Base-by-base conservation (phyloP, 768 basidiomycete genomes). In the Postia placenta region DNA sequence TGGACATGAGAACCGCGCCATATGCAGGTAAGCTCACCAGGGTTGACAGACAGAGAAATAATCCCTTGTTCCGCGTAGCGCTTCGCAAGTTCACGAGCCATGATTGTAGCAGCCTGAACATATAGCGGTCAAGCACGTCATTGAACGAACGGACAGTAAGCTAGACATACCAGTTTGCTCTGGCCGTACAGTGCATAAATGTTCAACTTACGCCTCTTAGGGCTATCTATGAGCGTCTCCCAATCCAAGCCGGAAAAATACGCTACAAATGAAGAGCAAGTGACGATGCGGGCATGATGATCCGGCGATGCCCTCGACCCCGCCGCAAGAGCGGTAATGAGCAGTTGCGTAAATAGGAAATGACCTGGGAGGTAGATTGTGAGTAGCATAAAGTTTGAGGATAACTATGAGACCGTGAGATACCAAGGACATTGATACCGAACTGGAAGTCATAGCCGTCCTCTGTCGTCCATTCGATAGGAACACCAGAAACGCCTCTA, bases 301-400 rank as follows among this genome's bases (percentile, higher is more conserved):
- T n/a, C n/a, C n/a, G n/a, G n/a, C n/a, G n/a, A n/a, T n/a, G 72
- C 71, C 5, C 67, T 69, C 1, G 64, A 63, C 11, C 67, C 63
- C 3, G 64, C 62, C 27, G 69, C 59, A 28, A 79, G 66, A 6
- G 64, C 64, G 5, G 79, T 76, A 5, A 80, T 64, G 36, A 83
- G 71, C 9, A 74, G 67, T 26, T 66, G 64, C 2, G 80, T 83
- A 49, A 87, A 72, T 54, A 76, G 72, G 58, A 75, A 81, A 59
- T 80, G 85, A 3, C 83, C 81, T 79, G 47, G 3, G 17, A 15
- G 6, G 15, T 5, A 20, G 5, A 22, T 9, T 12, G 6, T 2
- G 11, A 24, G 11, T 2, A 7, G 42, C n/a, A n/a, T 24, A 24
- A 6, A 12, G 14, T 25, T 6, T 3, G 11, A 14, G 14, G 23